Evolutionary conservation across 257 asterid species (phyloP), one percentile per base, ranked within the genome.

Genomic region (Misopates orontium): DNA sequence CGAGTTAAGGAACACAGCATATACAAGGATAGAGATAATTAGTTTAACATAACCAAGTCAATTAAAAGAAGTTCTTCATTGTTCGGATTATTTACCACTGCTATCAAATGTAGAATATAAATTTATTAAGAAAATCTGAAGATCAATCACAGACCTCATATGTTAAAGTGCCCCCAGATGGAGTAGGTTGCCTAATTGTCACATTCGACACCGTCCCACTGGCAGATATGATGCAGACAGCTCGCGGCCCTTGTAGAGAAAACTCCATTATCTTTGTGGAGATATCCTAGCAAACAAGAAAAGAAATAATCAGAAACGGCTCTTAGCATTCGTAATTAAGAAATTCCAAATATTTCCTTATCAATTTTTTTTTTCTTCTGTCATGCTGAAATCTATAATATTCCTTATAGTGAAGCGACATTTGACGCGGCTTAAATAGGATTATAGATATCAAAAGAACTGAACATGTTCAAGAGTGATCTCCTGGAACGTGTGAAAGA

Each of bases 171-270:
- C 94, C 89, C 56, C 95, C 96, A 8, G 96, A 82, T 28, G 95
- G 84, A 80, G 56, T 80, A 64, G 96, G 96, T 74, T 82, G 96
- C 45, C 86, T 73, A 60, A 87, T 82, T 41, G 95, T 87, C 32
- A 87, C 96, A 68, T 77, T 87, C 8, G 95, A 87, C 60, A 90
- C 85, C 51, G 84, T 65, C 49, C 97, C 95, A 45, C 81, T 83
- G 60, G 89, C 96, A 44, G 97, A 90, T 48, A 90, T 80, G 36
- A 90, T 80, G 74, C 96, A 90, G 60, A 90, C 78, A 40, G 97
- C 86, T 63, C 95, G 90, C 3, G 96, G 96, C 31, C 96, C 97
- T 75, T 87, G 87, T 59, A 76, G 88, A 51, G 90, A 79, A 61
- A 90, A 85, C 54, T 88, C 82, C 67, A 82, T 83, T 55, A 87